Conservation (phyloP, 805 yeast genomes). For the Candida endomychidarum region DNA sequence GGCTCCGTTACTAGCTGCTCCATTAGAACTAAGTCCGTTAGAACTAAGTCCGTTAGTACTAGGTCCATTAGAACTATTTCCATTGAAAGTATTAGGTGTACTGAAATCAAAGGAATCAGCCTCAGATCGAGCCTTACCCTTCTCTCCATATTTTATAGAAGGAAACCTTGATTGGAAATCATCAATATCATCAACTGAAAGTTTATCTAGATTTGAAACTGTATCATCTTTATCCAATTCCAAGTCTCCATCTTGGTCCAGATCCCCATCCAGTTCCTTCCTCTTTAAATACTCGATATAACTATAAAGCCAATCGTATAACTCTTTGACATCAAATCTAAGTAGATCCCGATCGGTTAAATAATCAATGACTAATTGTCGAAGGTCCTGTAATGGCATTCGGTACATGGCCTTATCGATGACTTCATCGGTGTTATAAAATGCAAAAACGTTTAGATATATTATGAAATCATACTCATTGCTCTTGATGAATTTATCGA, state of each 20-base stretch:
- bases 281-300: constrained; percentile 38
- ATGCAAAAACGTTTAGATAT: constrained; percentile 41
- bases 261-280: constrained; percentile 20
- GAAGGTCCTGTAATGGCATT: constrained; percentile 21
- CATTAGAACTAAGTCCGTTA: too few species aligned
- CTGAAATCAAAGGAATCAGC: too few species aligned
- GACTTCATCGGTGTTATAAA: constrained; percentile 33
- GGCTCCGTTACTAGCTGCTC: too few species aligned
- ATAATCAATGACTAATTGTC: constrained; percentile 28
- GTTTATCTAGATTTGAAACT: constrained; percentile 4
- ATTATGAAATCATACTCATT: constrained; percentile 41
- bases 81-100: too few species aligned
- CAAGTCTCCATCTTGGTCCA: constrained; percentile 2
- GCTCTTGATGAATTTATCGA: constrained; percentile 37
- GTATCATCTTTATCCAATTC: constrained; percentile 3
- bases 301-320: constrained; percentile 39
- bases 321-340: constrained; percentile 34
- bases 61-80: too few species aligned
- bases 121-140: not conserved
- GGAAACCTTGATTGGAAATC: constrained; percentile 11
- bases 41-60: too few species aligned
- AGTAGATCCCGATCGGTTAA: constrained; percentile 29
- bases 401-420: constrained; percentile 21
- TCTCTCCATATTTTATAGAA: constrained; percentile 1
- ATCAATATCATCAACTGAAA: constrained; percentile 7